Evolutionary conservation across 805 yeast species (phyloP), one percentile per base, ranked within the genome.

Genomic region (Yamadazyma tumulicola): DNA sequence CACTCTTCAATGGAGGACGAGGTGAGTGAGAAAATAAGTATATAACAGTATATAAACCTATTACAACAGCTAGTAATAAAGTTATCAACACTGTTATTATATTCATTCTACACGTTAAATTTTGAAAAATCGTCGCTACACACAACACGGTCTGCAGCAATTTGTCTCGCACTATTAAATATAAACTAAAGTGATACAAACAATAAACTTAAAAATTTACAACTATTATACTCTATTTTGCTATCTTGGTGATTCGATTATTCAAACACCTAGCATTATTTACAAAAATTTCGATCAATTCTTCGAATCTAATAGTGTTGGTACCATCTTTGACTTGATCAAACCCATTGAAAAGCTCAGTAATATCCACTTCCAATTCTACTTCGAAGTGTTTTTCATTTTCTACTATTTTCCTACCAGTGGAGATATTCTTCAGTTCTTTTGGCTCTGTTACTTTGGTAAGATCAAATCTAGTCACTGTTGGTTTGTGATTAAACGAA

Each of bases 401-500:
- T 31, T 59, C 65, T 11, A 54, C 46, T 8, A 62, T 54, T 25
- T 54, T 49, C 37, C 63, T 63, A 15, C 73, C 72, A 6, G 39
- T 38, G 2, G 49, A 37, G 38, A 60, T 61, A 41, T 61, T 65
- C 37, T 60, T 61, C 31, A 54, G 43, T 37, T 59, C 67, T 32
- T 47, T 46, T 16, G 72, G 72, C 10, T 51, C 42, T 20, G 52
- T 48, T 2, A 83, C 85, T 43, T 74, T 71, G 1, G 94, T 85
- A 42, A 84, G 60, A 58, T 85, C 94, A 45, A 85, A 74, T 48
- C 79, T 70, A 1, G 89, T 80, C 26, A 78, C 76, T 1, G 93
- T 82, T 6, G 81, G 79, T n/a, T 74, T 68, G 44, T 85, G 89
- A n/a, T 74, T 65, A 59, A 74, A 85, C 38, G 89, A 76, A 18